These are phyloP conservation scores for Colletotrichum melonis DNA, from an alignment of 2,329 filamentous ascomycete genomes.

Conservation along the genomic window DNA sequence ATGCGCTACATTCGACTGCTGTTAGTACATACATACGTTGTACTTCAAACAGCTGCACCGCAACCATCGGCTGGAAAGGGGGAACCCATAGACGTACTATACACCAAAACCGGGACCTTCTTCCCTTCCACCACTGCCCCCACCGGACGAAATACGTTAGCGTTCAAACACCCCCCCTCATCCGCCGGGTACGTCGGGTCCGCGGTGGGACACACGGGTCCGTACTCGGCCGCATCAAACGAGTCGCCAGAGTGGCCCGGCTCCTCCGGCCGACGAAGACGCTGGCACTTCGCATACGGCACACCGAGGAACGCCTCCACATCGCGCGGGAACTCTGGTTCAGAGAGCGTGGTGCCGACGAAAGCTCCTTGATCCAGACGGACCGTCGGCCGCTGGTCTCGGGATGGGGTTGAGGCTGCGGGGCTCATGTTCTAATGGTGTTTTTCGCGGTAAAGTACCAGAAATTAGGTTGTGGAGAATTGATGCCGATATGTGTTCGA, in stretches of 20 bases:
- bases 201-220: conserved; percentile 50
- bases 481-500: too few relatives aligned
- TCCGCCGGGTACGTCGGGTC: conserved; percentile 45
- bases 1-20: conserved; percentile 54
- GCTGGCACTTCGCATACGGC: conserved; percentile 59
- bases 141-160: conserved; percentile 61
- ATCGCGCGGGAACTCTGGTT: conserved; percentile 49
- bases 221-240: conserved; percentile 49
- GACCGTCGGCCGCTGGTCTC: conserved; percentile 16
- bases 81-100: conserved; percentile 40
- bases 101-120: conserved; percentile 62
- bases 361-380: conserved; percentile 53
- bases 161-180: conserved; percentile 63
- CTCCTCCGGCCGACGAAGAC: conserved; percentile 55
- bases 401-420: neutral
- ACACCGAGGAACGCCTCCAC: conserved; percentile 62
- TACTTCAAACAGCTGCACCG: too few relatives aligned
- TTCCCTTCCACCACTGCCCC: conserved; percentile 40
- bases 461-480: neutral
- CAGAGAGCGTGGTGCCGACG: conserved; percentile 48
- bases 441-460: neutral
- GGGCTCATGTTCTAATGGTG: neutral
- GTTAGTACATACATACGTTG: too few relatives aligned
- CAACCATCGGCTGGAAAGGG: neutral
- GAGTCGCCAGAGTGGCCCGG: conserved; percentile 40